Evolutionary conservation across 305 asterid genomes (phyloP).

Genomic region (Caryopteris hybrid): DNA sequence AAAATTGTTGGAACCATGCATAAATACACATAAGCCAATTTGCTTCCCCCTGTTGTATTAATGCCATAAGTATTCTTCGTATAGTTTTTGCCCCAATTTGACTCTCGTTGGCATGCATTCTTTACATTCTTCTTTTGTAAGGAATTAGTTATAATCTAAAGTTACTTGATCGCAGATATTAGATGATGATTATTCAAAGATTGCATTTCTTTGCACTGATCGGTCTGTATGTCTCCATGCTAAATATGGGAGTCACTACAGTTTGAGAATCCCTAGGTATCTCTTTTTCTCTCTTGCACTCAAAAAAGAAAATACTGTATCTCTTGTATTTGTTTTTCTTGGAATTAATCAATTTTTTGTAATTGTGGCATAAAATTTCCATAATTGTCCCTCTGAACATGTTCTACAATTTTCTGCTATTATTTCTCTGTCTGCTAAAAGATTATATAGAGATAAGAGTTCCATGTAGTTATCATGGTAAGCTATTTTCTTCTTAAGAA

Average conservation of each 20-base stretch:
- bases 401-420: neutral
- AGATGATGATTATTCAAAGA: constrained; percentile 86
- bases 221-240: constrained; percentile 94
- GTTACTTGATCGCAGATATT: constrained; percentile 49
- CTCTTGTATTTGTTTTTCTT: constrained; percentile 6
- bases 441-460: neutral
- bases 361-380: neutral
- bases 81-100: neutral
- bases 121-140: neutral
- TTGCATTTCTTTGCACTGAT: constrained; percentile 92
- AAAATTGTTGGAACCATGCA: neutral
- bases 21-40: neutral
- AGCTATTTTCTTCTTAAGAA: neutral
- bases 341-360: neutral
- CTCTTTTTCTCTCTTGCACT: neutral
- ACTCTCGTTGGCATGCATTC: neutral
- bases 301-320: neutral
- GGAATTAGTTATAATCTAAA: neutral
- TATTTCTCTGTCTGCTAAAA: neutral
- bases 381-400: neutral
- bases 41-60: neutral
- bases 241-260: constrained; percentile 90
- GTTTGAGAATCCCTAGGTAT: constrained; percentile 85
- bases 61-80: neutral
- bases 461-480: neutral